Conservation (phyloP, 306 rosid genomes). For the Luffa acutangula region DNA sequence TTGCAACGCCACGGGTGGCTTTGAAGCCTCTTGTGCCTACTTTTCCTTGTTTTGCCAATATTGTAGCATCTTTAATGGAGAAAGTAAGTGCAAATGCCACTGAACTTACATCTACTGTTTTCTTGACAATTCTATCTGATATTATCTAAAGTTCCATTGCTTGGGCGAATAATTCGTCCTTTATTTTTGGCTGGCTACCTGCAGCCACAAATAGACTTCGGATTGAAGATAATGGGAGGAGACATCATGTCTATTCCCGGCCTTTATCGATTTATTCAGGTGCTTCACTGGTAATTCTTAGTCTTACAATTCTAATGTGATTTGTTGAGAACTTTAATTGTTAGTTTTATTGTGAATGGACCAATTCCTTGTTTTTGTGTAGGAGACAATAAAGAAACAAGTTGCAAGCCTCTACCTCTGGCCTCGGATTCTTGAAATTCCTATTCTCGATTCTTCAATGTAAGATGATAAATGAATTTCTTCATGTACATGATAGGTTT, state of each 20-base stretch:
- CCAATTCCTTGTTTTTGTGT: slow-evolving; percentile 15
- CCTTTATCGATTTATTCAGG: slow-evolving; percentile 77
- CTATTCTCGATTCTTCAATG: slow-evolving; percentile 68
- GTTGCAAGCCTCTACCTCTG: slow-evolving; percentile 73
- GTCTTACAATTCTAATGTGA: neutral
- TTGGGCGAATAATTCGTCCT: neutral
- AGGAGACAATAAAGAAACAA: slow-evolving; percentile 70
- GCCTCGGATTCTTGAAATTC: slow-evolving; percentile 69
- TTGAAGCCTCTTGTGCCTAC: slow-evolving; percentile 86
- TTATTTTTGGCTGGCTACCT: slow-evolving; percentile 1
- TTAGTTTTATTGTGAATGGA: slow-evolving; percentile 4
- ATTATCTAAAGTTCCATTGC: neutral
- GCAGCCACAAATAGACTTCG: slow-evolving; percentile 92
- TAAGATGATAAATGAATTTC: slow-evolving; percentile 21
- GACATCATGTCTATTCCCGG: slow-evolving; percentile 91
- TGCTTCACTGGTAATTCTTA: slow-evolving; percentile 31
- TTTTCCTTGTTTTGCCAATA: slow-evolving; percentile 80
- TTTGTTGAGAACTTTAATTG: slow-evolving; percentile 5
- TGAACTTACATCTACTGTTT: neutral
- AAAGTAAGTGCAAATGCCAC: slow-evolving; percentile 36
- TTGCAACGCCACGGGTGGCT: slow-evolving; percentile 51
- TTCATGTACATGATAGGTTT: neutral
- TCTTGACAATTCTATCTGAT: neutral
- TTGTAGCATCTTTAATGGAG: slow-evolving; percentile 69
- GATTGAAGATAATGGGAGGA: slow-evolving; percentile 72